These are phyloP conservation scores for Phytophthora pluvialis DNA, from an alignment of 352 stramenopile species.

Conservation along the genomic window DNA sequence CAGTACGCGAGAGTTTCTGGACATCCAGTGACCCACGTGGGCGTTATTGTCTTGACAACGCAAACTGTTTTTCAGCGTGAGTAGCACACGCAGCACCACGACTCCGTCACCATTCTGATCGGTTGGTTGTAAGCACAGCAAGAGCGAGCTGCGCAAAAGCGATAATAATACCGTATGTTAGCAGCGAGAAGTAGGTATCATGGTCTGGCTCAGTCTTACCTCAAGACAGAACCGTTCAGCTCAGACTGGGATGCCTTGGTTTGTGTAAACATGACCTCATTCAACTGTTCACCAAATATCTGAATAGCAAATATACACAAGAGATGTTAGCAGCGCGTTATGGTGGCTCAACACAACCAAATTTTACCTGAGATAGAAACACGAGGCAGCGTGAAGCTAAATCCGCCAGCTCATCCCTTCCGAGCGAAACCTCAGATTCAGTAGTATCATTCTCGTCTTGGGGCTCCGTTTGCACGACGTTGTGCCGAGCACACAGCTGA, in stretches of 20 bases:
- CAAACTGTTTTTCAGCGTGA: conserved; percentile 66
- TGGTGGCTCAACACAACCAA: not conserved
- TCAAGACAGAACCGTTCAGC: conserved; percentile 20
- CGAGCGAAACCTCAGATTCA: not conserved
- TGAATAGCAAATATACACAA: conserved; percentile 29
- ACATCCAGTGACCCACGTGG: conserved; percentile 42
- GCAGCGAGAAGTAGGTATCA: not conserved
- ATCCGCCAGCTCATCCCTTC: conserved; percentile 35
- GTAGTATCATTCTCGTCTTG: conserved; percentile 9
- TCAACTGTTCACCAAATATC: conserved; percentile 69
- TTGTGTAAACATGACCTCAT: conserved; percentile 54
- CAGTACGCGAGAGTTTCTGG: conserved; percentile 29
- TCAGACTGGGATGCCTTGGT: conserved; percentile 3
- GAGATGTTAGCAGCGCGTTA: conserved; percentile 3
- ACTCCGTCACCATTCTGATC: conserved; percentile 14
- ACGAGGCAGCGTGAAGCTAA: conserved; percentile 63
- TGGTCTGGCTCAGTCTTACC: conserved; percentile 23
- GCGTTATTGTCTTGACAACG: conserved; percentile 46
- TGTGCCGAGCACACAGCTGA: conserved; percentile 40
- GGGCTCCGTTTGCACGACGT: not conserved
- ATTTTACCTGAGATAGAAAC: conserved; percentile 65
- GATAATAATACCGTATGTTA: too few species aligned
- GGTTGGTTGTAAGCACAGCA: conserved; percentile 33
- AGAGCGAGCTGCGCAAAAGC: conserved; percentile 28
- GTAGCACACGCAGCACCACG: conserved; percentile 54